Percentiles rank a stretch among this genome's conserved stretches.
These are phyloP conservation scores for Leishmania gerbilli DNA, from an alignment of 208 protist species.

Conservation along the genomic window DNA sequence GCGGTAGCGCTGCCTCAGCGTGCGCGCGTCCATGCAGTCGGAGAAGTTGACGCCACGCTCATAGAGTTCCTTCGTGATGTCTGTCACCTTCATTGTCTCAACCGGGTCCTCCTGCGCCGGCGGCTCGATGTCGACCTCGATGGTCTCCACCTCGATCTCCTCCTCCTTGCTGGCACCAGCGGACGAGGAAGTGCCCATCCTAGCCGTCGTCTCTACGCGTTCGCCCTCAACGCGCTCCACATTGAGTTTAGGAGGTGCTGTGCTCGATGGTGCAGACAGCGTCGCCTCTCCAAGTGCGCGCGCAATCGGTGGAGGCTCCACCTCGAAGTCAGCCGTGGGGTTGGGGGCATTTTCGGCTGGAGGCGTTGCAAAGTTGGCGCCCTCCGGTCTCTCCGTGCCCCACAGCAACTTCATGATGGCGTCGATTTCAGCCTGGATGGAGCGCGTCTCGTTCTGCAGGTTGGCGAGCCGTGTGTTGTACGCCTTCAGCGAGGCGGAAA, in stretches of 20 bases:
- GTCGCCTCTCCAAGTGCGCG: conserved; percentile 45
- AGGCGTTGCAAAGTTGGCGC: conserved; percentile 61
- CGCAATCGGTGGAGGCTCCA: conserved; percentile 69
- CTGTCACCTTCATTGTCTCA: conserved; percentile 83
- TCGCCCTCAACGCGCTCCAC: conserved; percentile 81
- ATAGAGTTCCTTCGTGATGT: conserved; percentile 91
- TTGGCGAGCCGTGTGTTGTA: conserved; percentile 85
- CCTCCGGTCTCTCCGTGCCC: conserved; percentile 71
- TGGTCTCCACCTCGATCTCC: conserved; percentile 85
- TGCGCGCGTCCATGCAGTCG: conserved; percentile 85
- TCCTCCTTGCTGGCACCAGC: conserved; percentile 32
- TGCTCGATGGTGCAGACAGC: not conserved
- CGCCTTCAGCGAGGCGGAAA: conserved; percentile 83
- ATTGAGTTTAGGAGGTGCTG: not conserved
- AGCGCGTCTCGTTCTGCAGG: conserved; percentile 84
- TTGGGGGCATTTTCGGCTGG: conserved; percentile 27
- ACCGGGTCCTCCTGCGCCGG: conserved; percentile 37
- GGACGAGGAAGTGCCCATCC: not conserved
- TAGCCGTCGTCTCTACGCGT: conserved; percentile 32
- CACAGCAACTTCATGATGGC: conserved; percentile 80
- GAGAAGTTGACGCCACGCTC: conserved; percentile 89
- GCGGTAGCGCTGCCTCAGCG: conserved; percentile 83
- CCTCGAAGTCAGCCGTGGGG: conserved; percentile 50
- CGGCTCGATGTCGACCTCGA: conserved; percentile 83
- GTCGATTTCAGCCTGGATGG: conserved; percentile 80